Conservation (phyloP, 208 protist species). For the Novymonas esmeraldas region DNA sequence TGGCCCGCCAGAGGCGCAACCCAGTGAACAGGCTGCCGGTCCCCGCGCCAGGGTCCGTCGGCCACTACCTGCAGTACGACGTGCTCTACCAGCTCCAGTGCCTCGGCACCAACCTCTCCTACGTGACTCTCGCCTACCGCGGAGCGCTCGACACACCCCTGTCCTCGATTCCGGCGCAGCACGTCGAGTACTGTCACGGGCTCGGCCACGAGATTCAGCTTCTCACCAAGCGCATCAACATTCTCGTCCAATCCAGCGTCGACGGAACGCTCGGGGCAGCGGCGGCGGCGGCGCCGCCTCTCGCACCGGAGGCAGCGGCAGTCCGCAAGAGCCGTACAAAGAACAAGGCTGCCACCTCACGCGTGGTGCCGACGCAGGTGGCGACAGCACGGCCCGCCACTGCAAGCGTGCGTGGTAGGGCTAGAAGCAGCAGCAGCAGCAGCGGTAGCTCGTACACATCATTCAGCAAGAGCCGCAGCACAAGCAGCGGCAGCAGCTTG, state of each 20-base stretch:
- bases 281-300: background rate
- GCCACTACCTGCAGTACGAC: conserved; percentile 74
- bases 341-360: background rate
- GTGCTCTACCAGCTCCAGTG: conserved; percentile 89
- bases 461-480: conserved; percentile 16
- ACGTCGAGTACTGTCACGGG: conserved; percentile 62
- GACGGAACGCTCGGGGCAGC: conserved; percentile 48
- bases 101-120: conserved; percentile 68
- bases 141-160: conserved; percentile 58
- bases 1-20: conserved; percentile 45
- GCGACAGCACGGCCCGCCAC: background rate
- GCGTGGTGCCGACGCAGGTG: background rate
- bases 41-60: conserved; percentile 54
- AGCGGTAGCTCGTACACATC: conserved; percentile 28
- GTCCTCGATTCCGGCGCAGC: conserved; percentile 50
- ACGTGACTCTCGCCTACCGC: conserved; percentile 64
- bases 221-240: conserved; percentile 75
- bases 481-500: conserved; percentile 24
- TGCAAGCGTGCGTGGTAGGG: background rate
- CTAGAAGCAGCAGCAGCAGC: conserved; percentile 20
- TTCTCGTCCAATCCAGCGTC: conserved; percentile 80
- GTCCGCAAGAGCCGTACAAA: background rate
- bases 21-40: conserved; percentile 70
- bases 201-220: conserved; percentile 55
- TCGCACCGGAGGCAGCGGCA: too few species aligned